Evolutionary conservation across 2,329 filamentous ascomycete genomes (phyloP).

Genomic region (Onygenales sp.): DNA sequence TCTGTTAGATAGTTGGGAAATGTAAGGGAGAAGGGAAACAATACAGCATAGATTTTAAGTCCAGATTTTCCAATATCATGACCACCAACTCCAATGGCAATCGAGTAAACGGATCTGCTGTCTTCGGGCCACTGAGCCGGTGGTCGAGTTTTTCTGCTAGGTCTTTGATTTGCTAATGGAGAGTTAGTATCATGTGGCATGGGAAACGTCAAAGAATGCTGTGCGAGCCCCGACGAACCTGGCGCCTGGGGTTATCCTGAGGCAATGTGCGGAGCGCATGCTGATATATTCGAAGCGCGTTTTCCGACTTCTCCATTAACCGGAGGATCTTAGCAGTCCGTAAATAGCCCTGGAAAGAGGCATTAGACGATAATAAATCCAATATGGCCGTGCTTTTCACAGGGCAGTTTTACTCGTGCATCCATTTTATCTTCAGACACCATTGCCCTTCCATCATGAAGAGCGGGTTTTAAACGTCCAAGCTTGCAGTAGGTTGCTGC

Average conservation of each 20-base stretch:
- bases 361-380: neutral
- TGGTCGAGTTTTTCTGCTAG: constrained; percentile 38
- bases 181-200: neutral
- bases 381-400: neutral
- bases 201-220: constrained; percentile 5
- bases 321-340: constrained; percentile 42
- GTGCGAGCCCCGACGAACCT: constrained; percentile 15
- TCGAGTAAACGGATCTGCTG: constrained; percentile 40
- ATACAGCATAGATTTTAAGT: constrained; percentile 42
- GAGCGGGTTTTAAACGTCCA: constrained; percentile 39
- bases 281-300: constrained; percentile 47
- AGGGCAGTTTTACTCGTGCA: constrained; percentile 32
- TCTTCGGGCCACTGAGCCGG: constrained; percentile 18
- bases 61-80: constrained; percentile 43
- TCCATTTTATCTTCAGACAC: constrained; percentile 43
- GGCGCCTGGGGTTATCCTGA: constrained; percentile 25
- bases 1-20: neutral
- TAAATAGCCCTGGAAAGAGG: constrained; percentile 40
- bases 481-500: constrained; percentile 48
- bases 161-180: constrained; percentile 31
- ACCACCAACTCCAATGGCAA: constrained; percentile 47
- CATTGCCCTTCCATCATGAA: constrained; percentile 49
- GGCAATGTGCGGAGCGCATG: constrained; percentile 47
- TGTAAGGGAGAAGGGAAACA: constrained; percentile 8
- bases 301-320: constrained; percentile 40